Evolutionary conservation across 495 filamentous ascomycete genomes (phyloP).

Genomic region (Xeromyces bisporus): DNA sequence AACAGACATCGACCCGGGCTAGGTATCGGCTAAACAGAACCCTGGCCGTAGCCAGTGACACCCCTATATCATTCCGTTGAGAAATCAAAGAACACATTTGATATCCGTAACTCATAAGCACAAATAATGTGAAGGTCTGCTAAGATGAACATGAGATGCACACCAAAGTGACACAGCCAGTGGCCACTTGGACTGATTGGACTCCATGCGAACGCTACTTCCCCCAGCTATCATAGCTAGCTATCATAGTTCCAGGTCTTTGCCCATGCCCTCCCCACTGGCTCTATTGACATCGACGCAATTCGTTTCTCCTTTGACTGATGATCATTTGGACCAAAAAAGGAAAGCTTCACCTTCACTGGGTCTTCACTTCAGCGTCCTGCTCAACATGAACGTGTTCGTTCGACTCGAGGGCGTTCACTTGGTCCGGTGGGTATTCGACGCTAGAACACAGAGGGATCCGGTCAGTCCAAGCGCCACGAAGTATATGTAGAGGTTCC

Average conservation of each 20-base stretch:
- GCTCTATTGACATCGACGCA: too few species aligned
- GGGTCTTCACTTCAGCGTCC: conserved; percentile 53
- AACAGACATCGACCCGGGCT: not conserved
- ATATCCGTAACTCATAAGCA: conserved; percentile 10
- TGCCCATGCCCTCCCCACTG: too few species aligned
- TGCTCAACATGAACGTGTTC: conserved; percentile 62
- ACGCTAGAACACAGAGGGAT: conserved; percentile 37
- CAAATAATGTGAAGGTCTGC: not conserved
- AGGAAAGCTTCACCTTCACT: too few species aligned
- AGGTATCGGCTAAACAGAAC: not conserved
- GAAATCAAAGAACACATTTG: conserved; percentile 1
- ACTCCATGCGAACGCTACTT: not conserved
- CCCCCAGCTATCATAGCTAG: too few species aligned
- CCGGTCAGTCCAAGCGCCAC: not conserved
- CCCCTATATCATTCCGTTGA: not conserved
- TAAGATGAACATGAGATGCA: too few species aligned
- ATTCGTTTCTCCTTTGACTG: not conserved
- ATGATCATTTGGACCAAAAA: not conserved
- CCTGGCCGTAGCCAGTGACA: not conserved
- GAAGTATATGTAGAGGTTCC: not conserved
- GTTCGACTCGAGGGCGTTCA: conserved; percentile 42
- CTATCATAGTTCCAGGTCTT: too few species aligned
- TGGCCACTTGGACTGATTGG: not conserved
- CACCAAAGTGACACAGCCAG: not conserved
- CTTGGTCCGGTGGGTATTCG: conserved; percentile 47